These are phyloP conservation scores for Suillus weaverae DNA, from an alignment of 768 basidiomycete genomes.

Conservation along the genomic window DNA sequence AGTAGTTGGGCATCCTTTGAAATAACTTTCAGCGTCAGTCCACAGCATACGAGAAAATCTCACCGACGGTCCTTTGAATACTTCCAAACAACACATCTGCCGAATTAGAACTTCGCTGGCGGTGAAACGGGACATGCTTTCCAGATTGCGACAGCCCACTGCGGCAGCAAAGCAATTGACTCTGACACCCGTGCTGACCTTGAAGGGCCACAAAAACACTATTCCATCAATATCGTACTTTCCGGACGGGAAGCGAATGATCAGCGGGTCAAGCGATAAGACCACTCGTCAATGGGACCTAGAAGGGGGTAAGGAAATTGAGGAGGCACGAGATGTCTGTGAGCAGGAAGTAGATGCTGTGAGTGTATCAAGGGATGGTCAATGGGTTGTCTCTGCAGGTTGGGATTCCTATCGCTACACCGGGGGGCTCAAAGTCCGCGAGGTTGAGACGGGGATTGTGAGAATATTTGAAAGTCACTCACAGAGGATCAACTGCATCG, in stretches of 20 bases:
- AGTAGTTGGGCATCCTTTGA: background rate
- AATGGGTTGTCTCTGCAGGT: background rate
- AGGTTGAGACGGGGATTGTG: background rate
- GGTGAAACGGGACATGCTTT: background rate
- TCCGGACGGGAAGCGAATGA: background rate
- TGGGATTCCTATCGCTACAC: background rate
- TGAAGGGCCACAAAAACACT: too few relatives aligned
- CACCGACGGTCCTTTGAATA: background rate
- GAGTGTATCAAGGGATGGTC: background rate
- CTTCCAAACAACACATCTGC: background rate
- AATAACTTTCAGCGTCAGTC: background rate
- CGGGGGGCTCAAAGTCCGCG: background rate
- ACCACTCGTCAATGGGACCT: background rate
- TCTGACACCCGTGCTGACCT: background rate
- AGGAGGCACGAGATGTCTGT: background rate
- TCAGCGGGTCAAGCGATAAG: background rate
- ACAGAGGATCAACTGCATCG: too few relatives aligned
- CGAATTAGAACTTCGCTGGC: too few relatives aligned
- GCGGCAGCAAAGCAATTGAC: too few relatives aligned
- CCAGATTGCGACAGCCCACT: background rate
- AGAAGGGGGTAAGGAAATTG: background rate
- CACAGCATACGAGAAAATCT: background rate
- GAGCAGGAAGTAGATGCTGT: background rate
- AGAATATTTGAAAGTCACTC: too few relatives aligned
- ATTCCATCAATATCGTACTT: too few relatives aligned